These are phyloP conservation scores for Leucosporidium scottii DNA, from an alignment of 768 basidiomycete genomes.

Conservation along the genomic window DNA sequence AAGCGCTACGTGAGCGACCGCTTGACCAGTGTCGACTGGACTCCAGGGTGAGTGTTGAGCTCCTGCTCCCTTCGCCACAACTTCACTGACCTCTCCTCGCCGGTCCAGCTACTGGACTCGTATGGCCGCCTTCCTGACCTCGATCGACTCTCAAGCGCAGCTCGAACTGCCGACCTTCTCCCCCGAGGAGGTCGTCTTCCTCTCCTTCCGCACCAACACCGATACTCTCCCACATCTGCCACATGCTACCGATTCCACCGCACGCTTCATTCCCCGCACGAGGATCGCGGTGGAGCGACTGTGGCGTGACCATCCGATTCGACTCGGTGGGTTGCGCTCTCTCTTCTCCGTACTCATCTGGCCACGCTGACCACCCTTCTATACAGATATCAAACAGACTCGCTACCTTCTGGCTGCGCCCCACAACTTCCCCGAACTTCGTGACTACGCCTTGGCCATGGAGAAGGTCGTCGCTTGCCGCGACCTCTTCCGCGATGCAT, in stretches of 20 bases:
- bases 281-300: neutral
- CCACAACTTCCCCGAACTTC: neutral
- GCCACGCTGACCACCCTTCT: neutral
- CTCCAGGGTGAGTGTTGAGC: neutral
- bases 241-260: neutral
- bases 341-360: neutral
- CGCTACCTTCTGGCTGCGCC: neutral
- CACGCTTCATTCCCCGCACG: neutral
- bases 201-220: neutral
- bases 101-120: neutral
- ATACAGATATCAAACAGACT: neutral
- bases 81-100: neutral
- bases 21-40: neutral
- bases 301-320: neutral
- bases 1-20: neutral
- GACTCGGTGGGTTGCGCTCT: neutral
- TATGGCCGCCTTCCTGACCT: neutral
- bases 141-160: neutral
- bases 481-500: neutral
- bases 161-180: neutral
- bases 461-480: neutral
- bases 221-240: neutral
- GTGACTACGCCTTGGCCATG: neutral
- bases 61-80: neutral
- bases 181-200: neutral